Percentiles rank a stretch among this genome's conserved stretches.
These are phyloP conservation scores for Cornus controversa DNA, from an alignment of 148 eudicot species.

Conservation along the genomic window DNA sequence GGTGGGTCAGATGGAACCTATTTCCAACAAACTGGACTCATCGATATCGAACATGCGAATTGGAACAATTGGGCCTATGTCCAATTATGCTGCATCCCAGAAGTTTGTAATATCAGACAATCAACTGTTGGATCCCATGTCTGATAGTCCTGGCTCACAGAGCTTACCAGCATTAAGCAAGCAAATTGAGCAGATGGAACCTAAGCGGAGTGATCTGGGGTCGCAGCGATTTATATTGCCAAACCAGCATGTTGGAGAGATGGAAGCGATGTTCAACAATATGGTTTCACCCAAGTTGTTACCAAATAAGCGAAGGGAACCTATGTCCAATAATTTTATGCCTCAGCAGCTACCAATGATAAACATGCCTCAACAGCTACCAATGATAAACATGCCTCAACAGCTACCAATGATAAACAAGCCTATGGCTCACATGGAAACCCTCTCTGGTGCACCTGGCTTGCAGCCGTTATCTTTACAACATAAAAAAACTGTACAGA, in stretches of 20 bases:
- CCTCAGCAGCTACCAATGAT: conserved; percentile 21
- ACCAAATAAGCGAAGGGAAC: conserved; percentile 62
- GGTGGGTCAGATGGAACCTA: conserved; percentile 40
- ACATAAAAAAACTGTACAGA: conserved; percentile 27
- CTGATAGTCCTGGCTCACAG: conserved; percentile 22
- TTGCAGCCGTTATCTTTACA: conserved; percentile 22
- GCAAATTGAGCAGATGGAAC: conserved; percentile 24
- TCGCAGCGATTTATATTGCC: conserved; percentile 27
- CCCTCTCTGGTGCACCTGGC: conserved; percentile 21
- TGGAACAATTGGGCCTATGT: conserved; percentile 36
- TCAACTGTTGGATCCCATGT: conserved; percentile 28
- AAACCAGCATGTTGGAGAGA: conserved; percentile 17
- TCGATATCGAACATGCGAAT: conserved; percentile 34
- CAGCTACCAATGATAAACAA: conserved; percentile 35
- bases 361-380: background rate
- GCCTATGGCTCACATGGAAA: conserved; percentile 30
- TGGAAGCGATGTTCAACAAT: conserved; percentile 21
- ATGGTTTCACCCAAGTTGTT: conserved; percentile 29
- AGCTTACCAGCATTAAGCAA: conserved; percentile 24
- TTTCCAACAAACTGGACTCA: conserved; percentile 37
- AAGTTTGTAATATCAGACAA: conserved; percentile 37
- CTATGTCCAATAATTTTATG: conserved; percentile 18
- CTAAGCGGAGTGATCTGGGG: conserved; percentile 19
- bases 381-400: conserved; percentile 24
- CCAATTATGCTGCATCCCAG: conserved; percentile 27